Conservation (phyloP, 2,329 filamentous ascomycete genomes). For the Cadophora sp. region DNA sequence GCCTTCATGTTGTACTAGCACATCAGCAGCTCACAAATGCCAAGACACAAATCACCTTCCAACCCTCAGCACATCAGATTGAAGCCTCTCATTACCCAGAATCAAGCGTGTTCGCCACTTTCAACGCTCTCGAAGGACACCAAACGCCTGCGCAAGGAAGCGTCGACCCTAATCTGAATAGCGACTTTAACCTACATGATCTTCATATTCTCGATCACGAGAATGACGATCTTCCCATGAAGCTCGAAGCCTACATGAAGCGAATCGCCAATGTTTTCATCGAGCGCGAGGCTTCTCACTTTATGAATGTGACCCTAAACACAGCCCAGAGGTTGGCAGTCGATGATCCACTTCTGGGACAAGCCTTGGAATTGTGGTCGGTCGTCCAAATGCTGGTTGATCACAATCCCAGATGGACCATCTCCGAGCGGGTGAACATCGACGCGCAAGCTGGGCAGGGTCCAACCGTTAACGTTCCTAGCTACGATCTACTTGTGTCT, state of each 20-base stretch:
- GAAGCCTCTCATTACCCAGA: constrained; percentile 65
- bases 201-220: constrained; percentile 65
- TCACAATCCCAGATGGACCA: constrained; percentile 65
- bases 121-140: constrained; percentile 41
- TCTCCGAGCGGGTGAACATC: constrained; percentile 33
- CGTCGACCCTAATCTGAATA: constrained; percentile 44
- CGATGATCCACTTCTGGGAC: constrained; percentile 56
- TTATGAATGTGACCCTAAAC: constrained; percentile 64
- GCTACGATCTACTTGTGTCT: constrained; percentile 65
- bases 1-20: constrained; percentile 67
- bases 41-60: constrained; percentile 57
- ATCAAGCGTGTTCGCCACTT: constrained; percentile 45
- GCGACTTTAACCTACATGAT: constrained; percentile 42
- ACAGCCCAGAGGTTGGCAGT: constrained; percentile 54
- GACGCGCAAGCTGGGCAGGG: constrained; percentile 33
- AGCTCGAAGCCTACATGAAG: constrained; percentile 67
- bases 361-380: constrained; percentile 69
- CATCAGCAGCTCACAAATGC: constrained; percentile 64
- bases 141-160: constrained; percentile 42
- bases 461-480: constrained; percentile 31
- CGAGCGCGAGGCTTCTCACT: constrained; percentile 63
- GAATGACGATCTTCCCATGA: constrained; percentile 63
- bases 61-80: constrained; percentile 52
- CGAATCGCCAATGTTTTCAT: constrained; percentile 63
- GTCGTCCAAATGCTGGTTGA: constrained; percentile 68